These are phyloP conservation scores for Cynanchum wilfordii DNA, from an alignment of 257 asterid genomes.

Conservation along the genomic window DNA sequence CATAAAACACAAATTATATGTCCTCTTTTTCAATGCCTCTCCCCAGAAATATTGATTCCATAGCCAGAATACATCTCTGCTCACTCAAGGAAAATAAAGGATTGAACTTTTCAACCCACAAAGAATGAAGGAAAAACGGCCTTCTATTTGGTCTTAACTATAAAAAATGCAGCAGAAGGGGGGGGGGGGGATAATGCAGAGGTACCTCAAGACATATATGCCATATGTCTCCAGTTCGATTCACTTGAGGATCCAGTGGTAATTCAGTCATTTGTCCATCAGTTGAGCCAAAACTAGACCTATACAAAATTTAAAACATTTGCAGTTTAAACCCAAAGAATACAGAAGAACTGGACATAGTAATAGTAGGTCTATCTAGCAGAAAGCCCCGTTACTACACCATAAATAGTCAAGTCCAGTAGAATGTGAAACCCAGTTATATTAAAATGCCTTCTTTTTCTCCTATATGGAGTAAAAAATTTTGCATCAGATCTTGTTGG, in stretches of 20 bases:
- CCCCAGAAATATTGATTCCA: background rate
- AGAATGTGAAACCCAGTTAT: background rate
- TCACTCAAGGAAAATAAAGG: background rate
- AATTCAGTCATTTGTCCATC: slow-evolving; percentile 62
- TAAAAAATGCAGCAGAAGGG: background rate
- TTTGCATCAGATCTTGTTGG: background rate
- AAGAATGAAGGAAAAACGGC: background rate
- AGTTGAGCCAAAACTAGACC: slow-evolving; percentile 31
- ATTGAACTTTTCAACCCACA: background rate
- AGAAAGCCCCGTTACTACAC: background rate
- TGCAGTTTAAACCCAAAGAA: background rate
- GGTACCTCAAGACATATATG: slow-evolving; percentile 87
- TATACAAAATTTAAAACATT: slow-evolving; percentile 10
- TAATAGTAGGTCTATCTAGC: background rate
- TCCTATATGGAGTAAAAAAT: background rate
- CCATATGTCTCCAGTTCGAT: slow-evolving; percentile 93
- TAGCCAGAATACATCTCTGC: background rate
- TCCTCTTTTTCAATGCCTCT: background rate
- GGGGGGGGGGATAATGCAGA: slow-evolving; percentile 1
- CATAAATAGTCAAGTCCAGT: background rate
- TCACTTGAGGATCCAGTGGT: slow-evolving; percentile 64
- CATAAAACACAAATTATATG: background rate
- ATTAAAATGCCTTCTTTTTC: background rate
- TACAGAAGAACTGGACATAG: background rate
- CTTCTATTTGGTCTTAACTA: background rate